Evolutionary conservation across 139 green algal genomes (phyloP), one percentile per base, ranked within the genome.

Genomic region (Tetraselmis chui): DNA sequence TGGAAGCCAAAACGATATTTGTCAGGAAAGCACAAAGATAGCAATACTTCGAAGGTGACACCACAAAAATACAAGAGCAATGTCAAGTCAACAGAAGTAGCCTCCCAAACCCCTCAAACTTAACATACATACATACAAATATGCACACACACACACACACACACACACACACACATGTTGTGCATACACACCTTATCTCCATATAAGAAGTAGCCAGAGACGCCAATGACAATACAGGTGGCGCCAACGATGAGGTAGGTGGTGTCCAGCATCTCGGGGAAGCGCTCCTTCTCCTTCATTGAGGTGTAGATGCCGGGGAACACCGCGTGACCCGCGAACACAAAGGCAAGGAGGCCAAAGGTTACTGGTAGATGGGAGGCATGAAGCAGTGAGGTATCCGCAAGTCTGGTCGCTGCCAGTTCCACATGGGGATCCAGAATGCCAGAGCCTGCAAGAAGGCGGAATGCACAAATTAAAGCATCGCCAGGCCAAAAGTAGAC

Each of bases 231-330:
- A 1, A 83, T 2, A 85, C 89, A 93, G 1, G 88, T 59, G 0
- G 74, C 59, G 0, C 80, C 89, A 0, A 91, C 87, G 24, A 89
- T 82, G 1, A 90, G 59, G 86, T 91, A 93, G 1, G 89, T 86
- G 25, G 84, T 81, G 80, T 93, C 87, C 1, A 93, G 83, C 29
- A 93, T 87, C 86, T 90, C 29, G 1, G 31, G n/a, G 77, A 82
- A 87, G 29, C 78, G 30, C 80, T 85, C 84, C 1, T 77, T 77
- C 32, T 87, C 32, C 31, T 83, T 1, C 84, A 87, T 87, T 1
- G 30, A 80, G 45, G 77, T 74, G 77, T 87, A 83, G 30, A 87
- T 87, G 27, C 28, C 32, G 2, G 84, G 84, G 59, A 87, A 87
- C 2, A 87, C 84, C 29, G 84, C 84, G 78, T 87, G 84, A 0